Conservation (phyloP, 495 filamentous ascomycete species). For the Astrocystis sublimbata region DNA sequence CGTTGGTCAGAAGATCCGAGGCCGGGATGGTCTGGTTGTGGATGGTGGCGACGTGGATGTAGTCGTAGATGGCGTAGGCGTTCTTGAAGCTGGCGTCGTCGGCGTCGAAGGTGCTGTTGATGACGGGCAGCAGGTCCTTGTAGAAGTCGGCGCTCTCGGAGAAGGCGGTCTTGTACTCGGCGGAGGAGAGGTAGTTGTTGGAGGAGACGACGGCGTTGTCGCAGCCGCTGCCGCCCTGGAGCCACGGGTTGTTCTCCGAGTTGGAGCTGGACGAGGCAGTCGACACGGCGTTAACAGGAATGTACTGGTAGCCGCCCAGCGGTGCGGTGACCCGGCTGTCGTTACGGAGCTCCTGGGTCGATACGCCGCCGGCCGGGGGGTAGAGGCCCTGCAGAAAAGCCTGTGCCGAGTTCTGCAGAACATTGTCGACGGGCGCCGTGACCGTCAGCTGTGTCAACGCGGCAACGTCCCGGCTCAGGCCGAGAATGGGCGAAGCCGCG, state of each 20-base stretch:
- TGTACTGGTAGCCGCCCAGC: slow-evolving; percentile 73
- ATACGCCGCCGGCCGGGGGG: slow-evolving; percentile 60
- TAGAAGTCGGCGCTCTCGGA: slow-evolving; percentile 65
- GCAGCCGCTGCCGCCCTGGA: slow-evolving; percentile 63
- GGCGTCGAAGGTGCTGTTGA: slow-evolving; percentile 58
- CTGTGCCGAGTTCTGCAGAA: slow-evolving; percentile 68
- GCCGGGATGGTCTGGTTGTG: slow-evolving; percentile 66
- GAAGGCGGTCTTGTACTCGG: slow-evolving; percentile 54
- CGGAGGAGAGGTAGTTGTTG: slow-evolving; percentile 68
- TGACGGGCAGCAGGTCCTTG: slow-evolving; percentile 58
- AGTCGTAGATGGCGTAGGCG: slow-evolving; percentile 75
- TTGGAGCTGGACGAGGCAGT: slow-evolving; percentile 51
- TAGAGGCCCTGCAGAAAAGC: slow-evolving; percentile 84
- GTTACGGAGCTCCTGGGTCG: slow-evolving; percentile 59
- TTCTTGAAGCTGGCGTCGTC: slow-evolving; percentile 64
- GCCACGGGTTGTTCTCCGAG: slow-evolving; percentile 59
- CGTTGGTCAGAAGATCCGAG: slow-evolving; percentile 47
- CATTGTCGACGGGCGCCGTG: slow-evolving; percentile 60
- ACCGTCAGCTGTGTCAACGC: slow-evolving; percentile 63
- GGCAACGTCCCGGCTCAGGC: slow-evolving; percentile 54
- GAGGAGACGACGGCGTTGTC: slow-evolving; percentile 64
- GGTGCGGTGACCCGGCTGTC: slow-evolving; percentile 58
- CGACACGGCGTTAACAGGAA: slow-evolving; percentile 56
- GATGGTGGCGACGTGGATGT: slow-evolving; percentile 68
- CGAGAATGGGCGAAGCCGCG: slow-evolving; percentile 37